Base-by-base conservation (phyloP, 495 filamentous ascomycete species). In the Copromyces sp. region DNA sequence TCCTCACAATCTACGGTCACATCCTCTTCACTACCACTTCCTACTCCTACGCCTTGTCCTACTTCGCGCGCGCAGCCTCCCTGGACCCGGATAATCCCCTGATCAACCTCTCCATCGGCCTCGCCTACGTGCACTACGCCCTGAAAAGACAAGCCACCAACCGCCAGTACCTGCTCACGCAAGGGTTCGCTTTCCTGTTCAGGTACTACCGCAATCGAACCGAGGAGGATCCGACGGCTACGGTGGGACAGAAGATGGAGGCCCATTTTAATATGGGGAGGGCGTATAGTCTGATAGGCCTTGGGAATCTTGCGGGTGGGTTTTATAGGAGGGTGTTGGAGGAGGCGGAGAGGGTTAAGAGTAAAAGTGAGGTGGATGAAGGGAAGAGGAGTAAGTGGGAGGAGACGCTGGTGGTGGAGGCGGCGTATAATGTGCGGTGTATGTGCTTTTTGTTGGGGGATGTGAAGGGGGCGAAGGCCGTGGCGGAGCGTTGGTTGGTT, bases 141-240 rank as follows among this genome's bases (percentile, higher is more conserved):
- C 87, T 97, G 73, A 97, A 97, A 77, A 88, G 94, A 11, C 93
- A 95, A 80, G 88, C 91, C 5, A 93, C 94, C 68, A 97, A 98
- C 78, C 86, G 95, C 1, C 94, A 98, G 78, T 94, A 91, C 75
- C 88, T 92, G 32, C 88, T 97, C 44, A 84, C 91, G 76, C 95
- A 98, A 78, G 95, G 92, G 0, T 83, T 97, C 20, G 85, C 90
- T 0, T 97, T 98, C 76, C 80, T 98, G 69, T 86, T 89, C 68
- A 84, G 89, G 35, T 99, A 99, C 80, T 91, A 93, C 74, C 80
- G 90, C 2, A 70, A 89, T 70, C 77, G 90, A 24, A 76, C 44
- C 59, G 42, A 73, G 16, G 82, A 84, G 6, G 68, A 71, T 7
- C 68, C 72, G 68, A 61, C 83, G 78, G 77, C 38, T 16, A 32